A percentile compares a stretch with the other conserved stretches of the same genome.
phyloP scores from a whole-genome alignment of 192 early-diverging fungal genomes.

The Coemansia sp. region DNA sequence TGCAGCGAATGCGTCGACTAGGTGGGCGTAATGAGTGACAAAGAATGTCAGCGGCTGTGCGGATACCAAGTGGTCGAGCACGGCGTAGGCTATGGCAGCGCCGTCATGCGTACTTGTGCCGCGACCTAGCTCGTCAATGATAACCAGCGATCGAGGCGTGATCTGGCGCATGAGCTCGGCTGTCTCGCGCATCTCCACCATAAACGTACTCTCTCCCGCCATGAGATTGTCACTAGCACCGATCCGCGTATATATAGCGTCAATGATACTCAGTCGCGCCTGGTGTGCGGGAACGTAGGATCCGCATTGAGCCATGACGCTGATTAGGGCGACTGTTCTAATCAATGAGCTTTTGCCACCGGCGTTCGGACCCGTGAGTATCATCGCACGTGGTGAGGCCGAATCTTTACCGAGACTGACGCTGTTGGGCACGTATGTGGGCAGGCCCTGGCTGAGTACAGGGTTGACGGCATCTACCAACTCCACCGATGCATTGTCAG shows the following conservation, averaged over 20 bases:
- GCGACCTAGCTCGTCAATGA: constrained; percentile 96
- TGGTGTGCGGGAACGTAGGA: constrained; percentile 85
- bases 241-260: constrained; percentile 94
- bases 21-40: constrained; percentile 92
- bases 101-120: constrained; percentile 98
- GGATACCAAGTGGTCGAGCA: constrained; percentile 83
- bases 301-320: constrained; percentile 96
- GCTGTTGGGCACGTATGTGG: constrained; percentile 92
- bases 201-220: constrained; percentile 93
- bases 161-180: constrained; percentile 87
- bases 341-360: constrained; percentile 97
- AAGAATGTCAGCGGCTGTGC: constrained; percentile 85
- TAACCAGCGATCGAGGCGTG: constrained; percentile 84
- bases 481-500: constrained; percentile 61
- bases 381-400: constrained; percentile 61
- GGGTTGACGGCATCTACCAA: constrained; percentile 88
- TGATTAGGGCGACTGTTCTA: constrained; percentile 87
- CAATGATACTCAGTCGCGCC: constrained; percentile 79
- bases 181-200: constrained; percentile 94
- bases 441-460: constrained; percentile 20
- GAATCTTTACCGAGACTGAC: constrained; percentile 66
- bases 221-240: constrained; percentile 97
- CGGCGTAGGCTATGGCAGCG: constrained; percentile 92
- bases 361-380: constrained; percentile 98
- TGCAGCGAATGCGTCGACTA: constrained; percentile 63